phyloP scores from a whole-genome alignment of 2,329 filamentous ascomycete genomes.

The Aspergillus bombycis region DNA sequence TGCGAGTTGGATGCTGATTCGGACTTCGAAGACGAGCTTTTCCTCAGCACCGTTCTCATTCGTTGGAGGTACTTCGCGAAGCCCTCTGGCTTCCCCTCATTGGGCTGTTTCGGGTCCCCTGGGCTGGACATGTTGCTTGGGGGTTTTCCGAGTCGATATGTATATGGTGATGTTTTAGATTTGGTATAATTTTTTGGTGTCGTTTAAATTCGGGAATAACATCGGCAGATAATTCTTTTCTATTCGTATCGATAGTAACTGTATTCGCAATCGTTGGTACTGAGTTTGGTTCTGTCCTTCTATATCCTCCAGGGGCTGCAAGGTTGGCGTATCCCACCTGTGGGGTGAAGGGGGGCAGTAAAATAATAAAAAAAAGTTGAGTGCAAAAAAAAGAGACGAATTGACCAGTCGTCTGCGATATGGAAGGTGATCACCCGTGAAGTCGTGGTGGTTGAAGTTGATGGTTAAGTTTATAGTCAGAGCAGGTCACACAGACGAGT shows the following conservation, averaged over 20 bases:
- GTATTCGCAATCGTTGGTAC: neutral
- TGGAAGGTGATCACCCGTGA: neutral
- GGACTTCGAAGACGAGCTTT: slow-evolving; percentile 34
- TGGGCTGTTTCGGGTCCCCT: slow-evolving; percentile 18
- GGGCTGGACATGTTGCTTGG: slow-evolving; percentile 28
- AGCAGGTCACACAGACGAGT: slow-evolving; percentile 21
- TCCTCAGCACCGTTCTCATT: slow-evolving; percentile 42
- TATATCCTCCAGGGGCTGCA: neutral
- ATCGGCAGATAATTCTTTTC: neutral
- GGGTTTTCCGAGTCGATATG: neutral
- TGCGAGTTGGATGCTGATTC: slow-evolving; percentile 27
- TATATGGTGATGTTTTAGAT: neutral
- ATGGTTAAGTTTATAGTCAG: slow-evolving; percentile 12
- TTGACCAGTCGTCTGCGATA: neutral
- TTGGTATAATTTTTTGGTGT: neutral
- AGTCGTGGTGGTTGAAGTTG: neutral
- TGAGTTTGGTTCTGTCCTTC: neutral
- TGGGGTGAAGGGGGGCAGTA: neutral
- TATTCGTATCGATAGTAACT: neutral
- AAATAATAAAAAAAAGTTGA: neutral
- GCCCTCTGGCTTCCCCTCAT: slow-evolving; percentile 35
- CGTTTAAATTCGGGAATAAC: neutral
- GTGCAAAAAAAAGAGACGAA: neutral
- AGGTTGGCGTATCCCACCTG: neutral
- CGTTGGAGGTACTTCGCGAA: slow-evolving; percentile 44